Base-by-base conservation (phyloP, 805 yeast genomes). In the Schwanniomyces polymorphus region DNA sequence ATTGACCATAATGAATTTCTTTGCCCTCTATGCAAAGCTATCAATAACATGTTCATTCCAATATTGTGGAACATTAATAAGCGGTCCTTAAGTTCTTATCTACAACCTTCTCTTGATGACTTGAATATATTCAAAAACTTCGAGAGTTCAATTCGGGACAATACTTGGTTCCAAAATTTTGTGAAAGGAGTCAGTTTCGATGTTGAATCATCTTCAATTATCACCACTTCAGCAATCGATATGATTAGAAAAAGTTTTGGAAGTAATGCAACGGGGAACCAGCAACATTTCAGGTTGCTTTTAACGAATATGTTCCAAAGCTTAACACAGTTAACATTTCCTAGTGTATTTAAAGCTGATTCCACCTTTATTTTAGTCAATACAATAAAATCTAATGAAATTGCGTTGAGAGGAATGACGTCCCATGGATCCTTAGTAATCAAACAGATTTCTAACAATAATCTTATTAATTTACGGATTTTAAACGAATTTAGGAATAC, bases 21-120 rank as follows among this genome's bases (percentile, higher is more conserved):
- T 23, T 92, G 99, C 59, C 98, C 98, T 0, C 75, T 92, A 31
- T 92, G 99, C 71, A 90, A 90, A 50, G 86, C 96, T 0, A 72
- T 92, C 39, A 87, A 86, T 59, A 92, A 92, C 60, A 76, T 86
- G 49, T 90, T 92, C 60, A 68, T 92, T 38, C 99, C 98, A 0
- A 72, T 87, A 1, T 60, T 85, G 29, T 85, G 88, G 81, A 58
- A 73, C 2, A 55, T 69, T 4, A 85, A 85, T 57, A 67, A 63
- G 38, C 56, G 70, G 41, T 56, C 59, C 7, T 55, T 73, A 34
- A 33, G 44, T 4, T 43, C 53, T 2, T 67, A 60, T 41, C 46
- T 71, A 25, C 17, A 39, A 11, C 57, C 60, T 9, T 26, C 47
- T 18, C 41, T 40, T n/a, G 21, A 38, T 12, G 37, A 18, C 14